Evolutionary conservation across 2,329 filamentous ascomycete genomes (phyloP).

Genomic region (Penicillium sumatraense): DNA sequence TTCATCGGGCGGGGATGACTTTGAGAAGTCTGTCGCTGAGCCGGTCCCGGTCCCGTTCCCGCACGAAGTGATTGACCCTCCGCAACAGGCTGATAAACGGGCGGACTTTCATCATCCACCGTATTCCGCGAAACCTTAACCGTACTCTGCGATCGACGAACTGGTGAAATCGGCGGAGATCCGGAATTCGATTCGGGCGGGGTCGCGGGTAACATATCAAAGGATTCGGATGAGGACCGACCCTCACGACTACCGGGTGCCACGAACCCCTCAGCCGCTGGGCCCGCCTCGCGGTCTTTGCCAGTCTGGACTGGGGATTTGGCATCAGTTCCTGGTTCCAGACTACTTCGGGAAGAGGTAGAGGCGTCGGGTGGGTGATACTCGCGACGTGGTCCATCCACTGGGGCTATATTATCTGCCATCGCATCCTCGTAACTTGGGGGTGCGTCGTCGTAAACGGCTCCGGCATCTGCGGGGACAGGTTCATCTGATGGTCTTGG

Average conservation of each 20-base stretch:
- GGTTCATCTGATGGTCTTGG: conserved; percentile 39
- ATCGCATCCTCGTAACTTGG: conserved; percentile 95
- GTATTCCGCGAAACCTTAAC: conserved; percentile 34
- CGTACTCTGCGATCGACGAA: conserved; percentile 37
- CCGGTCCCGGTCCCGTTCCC: too few species aligned
- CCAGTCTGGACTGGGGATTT: conserved; percentile 38
- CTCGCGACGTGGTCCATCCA: conserved; percentile 68
- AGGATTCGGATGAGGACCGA: conserved; percentile 42
- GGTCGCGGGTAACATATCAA: conserved; percentile 45
- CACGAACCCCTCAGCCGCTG: conserved; percentile 27
- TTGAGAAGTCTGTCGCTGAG: conserved; percentile 26
- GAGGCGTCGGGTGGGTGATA: conserved; percentile 50
- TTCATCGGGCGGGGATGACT: conserved; percentile 36
- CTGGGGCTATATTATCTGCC: conserved; percentile 74
- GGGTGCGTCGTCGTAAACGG: conserved; percentile 71
- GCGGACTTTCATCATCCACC: conserved; percentile 35
- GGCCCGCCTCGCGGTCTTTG: conserved; percentile 34
- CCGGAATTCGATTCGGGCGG: conserved; percentile 40
- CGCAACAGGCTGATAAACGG: conserved; percentile 35
- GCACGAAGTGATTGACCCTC: conserved; percentile 20
- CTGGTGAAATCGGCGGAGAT: conserved; percentile 37
- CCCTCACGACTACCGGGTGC: conserved; percentile 23
- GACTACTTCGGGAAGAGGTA: conserved; percentile 29
- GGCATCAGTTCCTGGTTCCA: conserved; percentile 43
- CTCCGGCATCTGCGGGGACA: conserved; percentile 27